A percentile compares a stretch with the other conserved stretches of the same genome.
Conservation (phyloP, 2,329 filamentous ascomycete genomes). For the Dactylellina cionopaga region DNA sequence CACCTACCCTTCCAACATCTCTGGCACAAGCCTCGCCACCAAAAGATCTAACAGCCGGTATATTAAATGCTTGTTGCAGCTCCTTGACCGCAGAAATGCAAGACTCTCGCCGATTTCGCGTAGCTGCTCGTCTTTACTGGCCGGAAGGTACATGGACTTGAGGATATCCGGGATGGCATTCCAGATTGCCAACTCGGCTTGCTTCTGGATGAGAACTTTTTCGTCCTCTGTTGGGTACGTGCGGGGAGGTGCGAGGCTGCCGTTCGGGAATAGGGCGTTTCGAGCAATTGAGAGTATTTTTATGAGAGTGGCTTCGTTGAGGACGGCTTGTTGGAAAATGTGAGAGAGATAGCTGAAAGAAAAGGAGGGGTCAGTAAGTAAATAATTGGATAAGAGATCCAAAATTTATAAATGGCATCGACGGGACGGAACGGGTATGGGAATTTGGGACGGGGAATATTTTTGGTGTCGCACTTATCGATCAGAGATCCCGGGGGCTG, state of each 20-base stretch:
- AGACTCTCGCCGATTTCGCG: constrained; percentile 49
- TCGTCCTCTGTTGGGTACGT: constrained; percentile 71
- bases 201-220: constrained; percentile 71
- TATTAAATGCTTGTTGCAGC: constrained; percentile 91
- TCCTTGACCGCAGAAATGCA: constrained; percentile 46
- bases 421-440: constrained; percentile 9
- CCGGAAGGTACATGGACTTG: constrained; percentile 59
- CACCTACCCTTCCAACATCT: constrained; percentile 70
- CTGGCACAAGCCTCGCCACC: constrained; percentile 83
- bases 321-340: constrained; percentile 61
- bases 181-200: constrained; percentile 71
- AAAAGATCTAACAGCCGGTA: constrained; percentile 84
- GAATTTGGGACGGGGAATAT: background rate
- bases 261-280: constrained; percentile 85
- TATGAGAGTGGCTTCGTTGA: constrained; percentile 63
- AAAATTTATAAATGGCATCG: constrained; percentile 2
- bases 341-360: constrained; percentile 63
- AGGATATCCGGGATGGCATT: constrained; percentile 62
- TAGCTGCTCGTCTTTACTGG: constrained; percentile 44
- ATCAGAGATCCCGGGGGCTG: constrained; percentile 53
- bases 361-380: background rate
- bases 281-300: constrained; percentile 73
- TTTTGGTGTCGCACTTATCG: constrained; percentile 51
- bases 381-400: background rate
- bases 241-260: constrained; percentile 74